These are phyloP conservation scores for Fusarium burgessii DNA, from an alignment of 2,329 filamentous ascomycete species.

Conservation along the genomic window DNA sequence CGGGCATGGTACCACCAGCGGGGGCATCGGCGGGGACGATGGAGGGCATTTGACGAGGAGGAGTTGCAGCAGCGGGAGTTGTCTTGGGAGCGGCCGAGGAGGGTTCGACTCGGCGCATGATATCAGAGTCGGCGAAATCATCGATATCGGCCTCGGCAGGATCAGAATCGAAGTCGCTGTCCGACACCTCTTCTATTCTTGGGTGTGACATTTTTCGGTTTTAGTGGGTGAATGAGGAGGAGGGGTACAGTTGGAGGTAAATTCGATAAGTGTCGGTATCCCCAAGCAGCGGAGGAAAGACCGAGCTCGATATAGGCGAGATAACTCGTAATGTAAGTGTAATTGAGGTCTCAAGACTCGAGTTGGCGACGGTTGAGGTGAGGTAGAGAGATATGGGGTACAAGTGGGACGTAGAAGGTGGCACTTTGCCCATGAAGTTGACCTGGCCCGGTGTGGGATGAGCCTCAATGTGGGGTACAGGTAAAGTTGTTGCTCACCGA, in stretches of 20 bases:
- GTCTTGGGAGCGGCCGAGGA: constrained; percentile 40
- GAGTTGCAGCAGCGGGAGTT: constrained; percentile 45
- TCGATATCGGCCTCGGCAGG: constrained; percentile 88
- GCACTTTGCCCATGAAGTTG: constrained; percentile 31
- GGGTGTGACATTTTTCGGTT: constrained; percentile 78
- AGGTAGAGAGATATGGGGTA: constrained; percentile 31
- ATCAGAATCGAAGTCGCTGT: constrained; percentile 83
- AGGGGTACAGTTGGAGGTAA: constrained; percentile 3
- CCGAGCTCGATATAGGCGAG: neutral
- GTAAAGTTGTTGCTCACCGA: constrained; percentile 13
- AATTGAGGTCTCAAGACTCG: constrained; percentile 6
- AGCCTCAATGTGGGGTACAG: constrained; percentile 43
- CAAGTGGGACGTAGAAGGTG: constrained; percentile 39
- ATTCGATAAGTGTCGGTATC: neutral
- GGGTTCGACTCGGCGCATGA: constrained; percentile 60
- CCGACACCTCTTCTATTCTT: constrained; percentile 91
- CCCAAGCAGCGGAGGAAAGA: neutral
- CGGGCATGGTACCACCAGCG: constrained; percentile 46
- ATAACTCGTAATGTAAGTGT: neutral
- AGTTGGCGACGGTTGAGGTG: constrained; percentile 14
- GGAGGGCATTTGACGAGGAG: constrained; percentile 46
- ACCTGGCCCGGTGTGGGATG: constrained; percentile 33
- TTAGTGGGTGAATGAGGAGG: constrained; percentile 20
- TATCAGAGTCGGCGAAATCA: constrained; percentile 70
- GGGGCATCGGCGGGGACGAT: constrained; percentile 49